Percentiles rank a stretch among this genome's conserved stretches.
Evolutionary conservation across 2,329 filamentous ascomycete species (phyloP).

Genomic region (Magnaporthiopsis incrustans): DNA sequence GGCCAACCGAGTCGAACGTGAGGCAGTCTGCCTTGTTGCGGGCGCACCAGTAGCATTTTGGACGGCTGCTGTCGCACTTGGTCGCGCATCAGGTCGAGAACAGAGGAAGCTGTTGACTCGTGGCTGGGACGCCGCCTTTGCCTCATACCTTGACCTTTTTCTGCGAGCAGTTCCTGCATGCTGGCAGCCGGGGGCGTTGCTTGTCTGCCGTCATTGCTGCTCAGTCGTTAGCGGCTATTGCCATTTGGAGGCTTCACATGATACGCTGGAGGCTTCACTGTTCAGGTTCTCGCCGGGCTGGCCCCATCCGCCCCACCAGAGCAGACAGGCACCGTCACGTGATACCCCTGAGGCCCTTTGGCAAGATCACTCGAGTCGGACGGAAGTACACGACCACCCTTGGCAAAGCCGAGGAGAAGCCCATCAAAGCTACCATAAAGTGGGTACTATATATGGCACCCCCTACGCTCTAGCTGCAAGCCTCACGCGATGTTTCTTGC

Average conservation of each 20-base stretch:
- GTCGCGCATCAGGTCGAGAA: not conserved
- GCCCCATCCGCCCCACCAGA: too few species aligned
- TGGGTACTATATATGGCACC: too few species aligned
- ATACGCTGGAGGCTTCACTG: too few species aligned
- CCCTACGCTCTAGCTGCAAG: too few species aligned
- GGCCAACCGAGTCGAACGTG: constrained; percentile 17
- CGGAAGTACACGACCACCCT: too few species aligned
- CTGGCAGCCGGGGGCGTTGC: constrained; percentile 8
- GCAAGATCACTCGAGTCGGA: not conserved
- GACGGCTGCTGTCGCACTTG: constrained; percentile 22
- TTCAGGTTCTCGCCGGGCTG: not conserved
- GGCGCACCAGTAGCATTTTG: constrained; percentile 21
- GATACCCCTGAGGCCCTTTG: not conserved
- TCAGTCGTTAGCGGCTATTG: not conserved
- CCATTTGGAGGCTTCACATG: too few species aligned
- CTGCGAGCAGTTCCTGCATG: constrained; percentile 11
- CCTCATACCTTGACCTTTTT: constrained; percentile 9
- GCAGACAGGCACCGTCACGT: not conserved
- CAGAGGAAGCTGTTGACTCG: too few species aligned
- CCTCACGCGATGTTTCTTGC: too few species aligned
- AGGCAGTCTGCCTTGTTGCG: constrained; percentile 19
- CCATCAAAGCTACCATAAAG: too few species aligned
- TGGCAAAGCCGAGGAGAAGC: too few species aligned
- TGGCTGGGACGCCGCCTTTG: not conserved
- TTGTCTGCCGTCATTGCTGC: not conserved